Conservation (phyloP, 2,329 filamentous ascomycete species). For the Didymella pinodella region DNA sequence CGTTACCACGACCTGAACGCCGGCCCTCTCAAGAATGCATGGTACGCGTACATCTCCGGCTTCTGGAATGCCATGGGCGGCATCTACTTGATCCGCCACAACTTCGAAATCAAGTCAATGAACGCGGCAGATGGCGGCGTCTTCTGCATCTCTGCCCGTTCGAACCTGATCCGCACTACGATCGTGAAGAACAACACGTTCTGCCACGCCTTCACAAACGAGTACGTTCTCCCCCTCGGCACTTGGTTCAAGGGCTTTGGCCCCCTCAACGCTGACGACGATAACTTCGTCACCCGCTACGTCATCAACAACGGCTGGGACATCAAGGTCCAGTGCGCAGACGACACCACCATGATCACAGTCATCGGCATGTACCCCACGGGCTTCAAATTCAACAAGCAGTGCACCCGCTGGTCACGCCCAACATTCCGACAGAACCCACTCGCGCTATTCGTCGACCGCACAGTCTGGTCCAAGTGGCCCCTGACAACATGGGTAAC, state of each 20-base stretch:
- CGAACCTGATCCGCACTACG: constrained; percentile 31
- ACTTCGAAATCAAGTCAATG: constrained; percentile 44
- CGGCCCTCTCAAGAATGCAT: constrained; percentile 3
- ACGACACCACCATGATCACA: constrained; percentile 60
- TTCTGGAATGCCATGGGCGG: constrained; percentile 37
- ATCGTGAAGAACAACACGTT: constrained; percentile 38
- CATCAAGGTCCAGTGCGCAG: constrained; percentile 61
- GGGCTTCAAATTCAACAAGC: constrained; percentile 27
- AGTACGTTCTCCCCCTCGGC: constrained; percentile 24
- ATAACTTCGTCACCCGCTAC: constrained; percentile 61
- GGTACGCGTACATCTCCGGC: constrained; percentile 22
- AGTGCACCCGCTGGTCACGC: constrained; percentile 41
- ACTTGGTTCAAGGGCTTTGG: constrained; percentile 23
- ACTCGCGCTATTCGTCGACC: constrained; percentile 28
- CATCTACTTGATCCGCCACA: constrained; percentile 45
- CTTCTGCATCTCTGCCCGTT: constrained; percentile 45
- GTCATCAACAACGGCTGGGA: constrained; percentile 57
- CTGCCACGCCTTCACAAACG: constrained; percentile 28
- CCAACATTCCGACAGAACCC: constrained; percentile 38
- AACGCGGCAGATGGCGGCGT: constrained; percentile 45
- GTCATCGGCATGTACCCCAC: constrained; percentile 44
- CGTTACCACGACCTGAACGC: not conserved
- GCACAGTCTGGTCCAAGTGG: constrained; percentile 37
- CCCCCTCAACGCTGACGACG: constrained; percentile 42
- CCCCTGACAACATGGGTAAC: constrained; percentile 35